Evolutionary conservation across 1,284 basidiomycete genomes (phyloP), one percentile per base, ranked within the genome.

Genomic region (Naganishia sp.): DNA sequence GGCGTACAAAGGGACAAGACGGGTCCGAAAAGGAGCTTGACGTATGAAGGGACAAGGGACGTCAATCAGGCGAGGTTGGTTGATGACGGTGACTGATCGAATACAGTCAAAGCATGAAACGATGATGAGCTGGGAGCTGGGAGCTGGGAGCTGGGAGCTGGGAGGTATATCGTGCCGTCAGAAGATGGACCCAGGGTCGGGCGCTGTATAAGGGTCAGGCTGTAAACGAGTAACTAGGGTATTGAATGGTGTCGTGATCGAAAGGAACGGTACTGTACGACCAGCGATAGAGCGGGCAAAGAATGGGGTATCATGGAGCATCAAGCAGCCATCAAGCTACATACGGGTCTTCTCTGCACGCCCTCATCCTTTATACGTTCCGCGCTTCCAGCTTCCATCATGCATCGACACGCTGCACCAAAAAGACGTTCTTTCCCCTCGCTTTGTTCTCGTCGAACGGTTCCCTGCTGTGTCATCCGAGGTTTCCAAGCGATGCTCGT

Each of bases 71-170:
- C 18, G 18, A n/a, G 3, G 15, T 7, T 18, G 18, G 17, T 18
- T n/a, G 45, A 23, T n/a, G 18, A 7, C 49, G 18, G 45, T 7
- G 45, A 47, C 45, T 47, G 15, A 3, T n/a, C 41, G 67, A 77
- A n/a, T n/a, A n/a, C n/a, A n/a, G n/a, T n/a, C n/a, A n/a, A n/a
- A 76, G 45, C 75, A 71, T 28, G 58, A 73, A 13, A 6, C 10
- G 35, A 13, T 39, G 7, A 10, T 13, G 35, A 9, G 35, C 35
- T 39, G 35, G 7, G 7, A 39, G 35, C 7, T 10, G 35, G 13
- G 35, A 39, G 35, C n/a, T n/a, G n/a, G n/a, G 35, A 9, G 35
- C 35, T 39, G 35, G 7, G 7, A 39, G 35, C 7, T 10, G 35
- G 13, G 35, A 39, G 35, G 35, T 39, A 39, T 39, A 39, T 39